Evolutionary conservation across 2,329 filamentous ascomycete species (phyloP), one percentile per base, ranked within the genome.

Genomic region (Fusarium equiseti): DNA sequence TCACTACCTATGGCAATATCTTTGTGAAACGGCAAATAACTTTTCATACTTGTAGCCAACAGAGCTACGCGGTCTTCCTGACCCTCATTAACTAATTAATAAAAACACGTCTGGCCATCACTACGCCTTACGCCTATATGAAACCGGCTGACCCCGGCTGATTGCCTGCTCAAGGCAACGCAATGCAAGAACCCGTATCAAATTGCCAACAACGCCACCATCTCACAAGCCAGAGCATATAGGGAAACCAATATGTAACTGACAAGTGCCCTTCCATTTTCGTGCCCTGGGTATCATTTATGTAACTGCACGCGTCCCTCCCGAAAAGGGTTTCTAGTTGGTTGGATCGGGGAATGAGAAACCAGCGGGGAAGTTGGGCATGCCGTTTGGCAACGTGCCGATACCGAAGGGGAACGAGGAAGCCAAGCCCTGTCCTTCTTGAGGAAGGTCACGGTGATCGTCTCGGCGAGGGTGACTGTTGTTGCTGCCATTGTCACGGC

Each of bases 331-430:
- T 50, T 52, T 32, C 61, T 65, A 71, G 24, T 73, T 60, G 44
- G 62, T 73, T 15, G 80, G 79, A 59, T 81, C 79, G 5, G 81
- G 81, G 53, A 82, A 83, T 20, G 76, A 68, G 56, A 82, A 83
- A 20, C 80, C 81, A 12, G 78, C 68, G 6, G 81, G 81, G 61
- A 83, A 83, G 72, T 77, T 79, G 55, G 81, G 81, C 80, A 83
- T 83, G 53, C 81, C 81, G 31, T 82, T 83, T 9, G 81, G 79
- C 58, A 82, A 55, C 11, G 79, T 81, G 32, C 79, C 77, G 45
- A 83, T 81, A 42, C 81, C 81, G 40, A 82, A 83, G 5, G 81
- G 80, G 49, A 82, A 83, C 7, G 71, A 70, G 8, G 66, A 49
- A 58, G 73, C 66, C 54, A 76, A 65, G 58, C 70, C 57, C 32